Conservation (phyloP, 2,329 filamentous ascomycete genomes). For the Penicillium paneum region DNA sequence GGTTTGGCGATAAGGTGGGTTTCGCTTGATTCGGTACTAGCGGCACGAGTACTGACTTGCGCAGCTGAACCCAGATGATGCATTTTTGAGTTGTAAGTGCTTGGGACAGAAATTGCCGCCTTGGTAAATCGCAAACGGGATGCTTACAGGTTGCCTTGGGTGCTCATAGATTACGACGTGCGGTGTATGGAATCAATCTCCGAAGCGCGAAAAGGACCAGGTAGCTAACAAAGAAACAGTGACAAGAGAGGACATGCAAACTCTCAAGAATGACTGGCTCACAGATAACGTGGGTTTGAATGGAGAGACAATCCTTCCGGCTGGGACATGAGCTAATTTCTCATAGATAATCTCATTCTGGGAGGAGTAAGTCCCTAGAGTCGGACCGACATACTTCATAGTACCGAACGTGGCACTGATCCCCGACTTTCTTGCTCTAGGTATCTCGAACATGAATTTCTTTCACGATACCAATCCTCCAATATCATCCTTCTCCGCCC, state of each 20-base stretch:
- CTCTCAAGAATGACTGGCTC: constrained; percentile 88
- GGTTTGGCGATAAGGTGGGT: constrained; percentile 39
- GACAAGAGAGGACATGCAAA: constrained; percentile 83
- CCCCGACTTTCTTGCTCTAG: constrained; percentile 31
- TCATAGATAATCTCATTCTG: constrained; percentile 88
- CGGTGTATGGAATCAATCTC: constrained; percentile 50
- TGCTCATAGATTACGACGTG: constrained; percentile 58
- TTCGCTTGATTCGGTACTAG: background rate
- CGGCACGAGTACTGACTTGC: constrained; percentile 18
- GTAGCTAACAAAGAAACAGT: constrained; percentile 52
- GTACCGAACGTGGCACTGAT: constrained; percentile 10
- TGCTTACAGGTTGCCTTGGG: constrained; percentile 14
- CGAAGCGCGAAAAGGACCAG: background rate
- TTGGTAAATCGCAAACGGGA: background rate
- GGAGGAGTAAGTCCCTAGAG: constrained; percentile 69
- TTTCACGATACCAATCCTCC: constrained; percentile 74
- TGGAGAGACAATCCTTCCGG: constrained; percentile 1
- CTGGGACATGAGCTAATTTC: constrained; percentile 25
- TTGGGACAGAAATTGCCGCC: background rate
- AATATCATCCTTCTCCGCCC: constrained; percentile 88
- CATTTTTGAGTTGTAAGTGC: constrained; percentile 66
- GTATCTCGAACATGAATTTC: constrained; percentile 85
- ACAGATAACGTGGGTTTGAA: constrained; percentile 75
- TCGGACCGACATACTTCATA: background rate
- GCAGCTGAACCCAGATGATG: constrained; percentile 60